These are phyloP conservation scores for Antitrichia curtipendula DNA, from an alignment of 225 moss, liverwort and hornwort species.

Conservation along the genomic window DNA sequence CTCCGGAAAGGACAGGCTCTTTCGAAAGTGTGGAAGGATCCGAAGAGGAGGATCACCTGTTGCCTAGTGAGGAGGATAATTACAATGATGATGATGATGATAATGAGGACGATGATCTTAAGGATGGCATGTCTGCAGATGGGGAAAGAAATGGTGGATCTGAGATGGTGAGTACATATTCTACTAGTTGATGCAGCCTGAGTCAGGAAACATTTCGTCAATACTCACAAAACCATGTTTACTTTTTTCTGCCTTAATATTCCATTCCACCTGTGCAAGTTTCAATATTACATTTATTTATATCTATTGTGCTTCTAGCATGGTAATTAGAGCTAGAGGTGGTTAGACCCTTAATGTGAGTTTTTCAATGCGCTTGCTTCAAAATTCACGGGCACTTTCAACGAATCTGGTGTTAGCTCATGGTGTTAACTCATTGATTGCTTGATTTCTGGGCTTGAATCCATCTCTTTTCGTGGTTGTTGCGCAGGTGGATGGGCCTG, in stretches of 20 bases:
- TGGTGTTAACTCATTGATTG: not conserved
- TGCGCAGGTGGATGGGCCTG: constrained; percentile 31
- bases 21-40: constrained; percentile 37
- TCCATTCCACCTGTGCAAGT: not conserved
- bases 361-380: not conserved
- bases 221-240: not conserved
- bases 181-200: not conserved
- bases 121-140: not conserved
- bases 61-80: constrained; percentile 17
- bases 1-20: constrained; percentile 15
- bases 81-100: constrained; percentile 13
- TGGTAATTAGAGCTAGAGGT: not conserved
- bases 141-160: constrained; percentile 18
- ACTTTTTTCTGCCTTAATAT: not conserved
- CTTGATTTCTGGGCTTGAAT: not conserved
- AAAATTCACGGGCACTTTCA: not conserved
- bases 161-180: constrained; percentile 6
- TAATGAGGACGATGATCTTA: not conserved
- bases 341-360: not conserved
- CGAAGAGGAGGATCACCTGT: constrained; percentile 31
- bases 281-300: not conserved
- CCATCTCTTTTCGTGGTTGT: not conserved
- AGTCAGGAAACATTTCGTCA: not conserved
- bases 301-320: not conserved
- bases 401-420: not conserved